Conservation (phyloP, 495 filamentous ascomycete genomes). For the Penicillium atrosanguineum region DNA sequence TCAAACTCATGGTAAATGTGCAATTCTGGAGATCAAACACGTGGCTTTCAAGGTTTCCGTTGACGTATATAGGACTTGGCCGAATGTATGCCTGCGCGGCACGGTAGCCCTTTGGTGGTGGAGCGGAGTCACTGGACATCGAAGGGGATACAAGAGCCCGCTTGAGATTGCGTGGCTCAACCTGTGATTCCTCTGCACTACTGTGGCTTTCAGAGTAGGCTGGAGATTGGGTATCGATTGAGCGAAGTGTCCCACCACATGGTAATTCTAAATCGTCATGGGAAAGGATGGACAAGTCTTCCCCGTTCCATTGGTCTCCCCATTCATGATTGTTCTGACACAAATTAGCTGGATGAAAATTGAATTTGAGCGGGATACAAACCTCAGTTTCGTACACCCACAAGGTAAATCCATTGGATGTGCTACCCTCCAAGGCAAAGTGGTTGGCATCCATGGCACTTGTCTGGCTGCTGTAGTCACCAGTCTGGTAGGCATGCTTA, state of each 20-base stretch:
- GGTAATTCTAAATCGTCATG: constrained; percentile 71
- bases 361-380: constrained; percentile 16
- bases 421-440: constrained; percentile 81
- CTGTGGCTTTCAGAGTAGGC: constrained; percentile 57
- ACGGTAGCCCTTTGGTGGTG: constrained; percentile 66
- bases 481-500: constrained; percentile 91
- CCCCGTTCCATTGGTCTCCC: constrained; percentile 97
- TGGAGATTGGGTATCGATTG: constrained; percentile 51
- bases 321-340: constrained; percentile 77
- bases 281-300: constrained; percentile 90
- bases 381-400: constrained; percentile 83
- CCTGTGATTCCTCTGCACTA: constrained; percentile 51
- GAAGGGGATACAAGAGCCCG: constrained; percentile 67
- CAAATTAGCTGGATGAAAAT: neutral
- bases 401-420: constrained; percentile 77
- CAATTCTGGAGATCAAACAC: constrained; percentile 77
- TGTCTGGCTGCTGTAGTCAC: constrained; percentile 89
- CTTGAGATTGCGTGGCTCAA: constrained; percentile 71
- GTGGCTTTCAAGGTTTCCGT: constrained; percentile 63
- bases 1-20: constrained; percentile 66
- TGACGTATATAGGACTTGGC: constrained; percentile 74
- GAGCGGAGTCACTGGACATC: constrained; percentile 58
- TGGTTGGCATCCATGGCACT: constrained; percentile 97
- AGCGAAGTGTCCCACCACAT: constrained; percentile 24
- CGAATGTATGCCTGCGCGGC: constrained; percentile 91